Conservation (phyloP, 164 flowering plant genomes). For the Malania oleifera region DNA sequence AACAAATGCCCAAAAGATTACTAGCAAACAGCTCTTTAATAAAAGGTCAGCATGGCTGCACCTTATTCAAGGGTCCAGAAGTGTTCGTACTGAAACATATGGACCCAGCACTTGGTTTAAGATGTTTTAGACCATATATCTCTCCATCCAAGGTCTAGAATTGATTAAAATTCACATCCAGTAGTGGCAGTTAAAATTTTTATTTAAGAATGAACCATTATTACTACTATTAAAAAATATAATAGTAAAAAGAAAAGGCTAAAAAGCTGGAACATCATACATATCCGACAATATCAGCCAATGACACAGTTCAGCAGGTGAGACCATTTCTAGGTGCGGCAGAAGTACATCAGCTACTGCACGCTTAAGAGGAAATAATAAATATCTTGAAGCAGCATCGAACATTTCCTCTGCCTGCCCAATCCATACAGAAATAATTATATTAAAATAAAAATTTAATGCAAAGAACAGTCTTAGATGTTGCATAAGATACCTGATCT, state of each 20-base stretch:
- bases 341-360: slow-evolving; percentile 88
- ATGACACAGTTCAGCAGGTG: slow-evolving; percentile 88
- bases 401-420: slow-evolving; percentile 90
- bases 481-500: slow-evolving; percentile 55
- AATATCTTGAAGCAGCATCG: slow-evolving; percentile 97
- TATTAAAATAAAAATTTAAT: slow-evolving; percentile 3
- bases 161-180: too few relatives aligned
- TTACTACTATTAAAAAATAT: not conserved
- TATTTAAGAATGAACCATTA: too few relatives aligned
- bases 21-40: too few relatives aligned
- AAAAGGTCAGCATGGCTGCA: too few relatives aligned
- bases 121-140: too few relatives aligned
- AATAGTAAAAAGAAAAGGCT: not conserved
- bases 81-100: too few relatives aligned
- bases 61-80: too few relatives aligned
- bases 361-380: slow-evolving; percentile 93
- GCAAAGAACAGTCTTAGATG: not conserved
- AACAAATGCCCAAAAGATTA: too few relatives aligned
- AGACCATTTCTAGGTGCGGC: slow-evolving; percentile 71
- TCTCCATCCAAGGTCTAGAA: too few relatives aligned
- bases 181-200: too few relatives aligned
- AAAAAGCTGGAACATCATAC: slow-evolving; percentile 32
- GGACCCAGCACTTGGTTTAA: too few relatives aligned
- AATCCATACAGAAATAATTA: slow-evolving; percentile 6
- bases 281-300: slow-evolving; percentile 89